A percentile compares a stretch with the other conserved stretches of the same genome.
These are phyloP conservation scores for Phytophthora pini DNA, from an alignment of 352 stramenopile species.

Conservation along the genomic window DNA sequence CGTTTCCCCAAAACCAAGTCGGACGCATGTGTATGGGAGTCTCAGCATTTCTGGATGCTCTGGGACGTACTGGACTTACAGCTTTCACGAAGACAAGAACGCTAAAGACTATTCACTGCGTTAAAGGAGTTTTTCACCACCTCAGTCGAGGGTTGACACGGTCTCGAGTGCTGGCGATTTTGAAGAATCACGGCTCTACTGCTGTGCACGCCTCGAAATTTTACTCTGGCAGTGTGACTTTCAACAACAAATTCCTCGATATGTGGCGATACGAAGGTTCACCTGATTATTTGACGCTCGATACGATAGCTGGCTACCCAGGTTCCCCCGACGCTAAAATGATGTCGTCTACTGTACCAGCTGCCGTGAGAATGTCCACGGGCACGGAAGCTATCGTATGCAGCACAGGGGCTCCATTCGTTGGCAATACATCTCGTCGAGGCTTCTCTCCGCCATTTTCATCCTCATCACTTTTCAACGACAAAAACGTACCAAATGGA, in stretches of 20 bases:
- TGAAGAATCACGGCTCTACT: constrained; percentile 69
- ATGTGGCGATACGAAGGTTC: constrained; percentile 86
- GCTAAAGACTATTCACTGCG: constrained; percentile 61
- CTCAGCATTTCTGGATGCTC: constrained; percentile 69
- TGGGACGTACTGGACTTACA: constrained; percentile 61
- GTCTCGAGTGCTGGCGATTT: constrained; percentile 67
- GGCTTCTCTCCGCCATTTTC: constrained; percentile 27
- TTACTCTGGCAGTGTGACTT: constrained; percentile 75
- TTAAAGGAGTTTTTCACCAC: constrained; percentile 84
- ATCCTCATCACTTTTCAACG: constrained; percentile 53
- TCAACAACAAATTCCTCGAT: constrained; percentile 83
- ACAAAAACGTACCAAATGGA: constrained; percentile 48
- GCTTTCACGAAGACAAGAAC: constrained; percentile 54
- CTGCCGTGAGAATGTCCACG: constrained; percentile 8
- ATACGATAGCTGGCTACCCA: constrained; percentile 31
- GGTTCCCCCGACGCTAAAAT: constrained; percentile 22
- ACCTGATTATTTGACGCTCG: constrained; percentile 71
- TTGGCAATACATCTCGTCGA: constrained; percentile 33
- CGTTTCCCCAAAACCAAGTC: constrained; percentile 56
- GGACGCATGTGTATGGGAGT: constrained; percentile 71
- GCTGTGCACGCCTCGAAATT: constrained; percentile 76
- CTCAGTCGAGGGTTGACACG: constrained; percentile 71
- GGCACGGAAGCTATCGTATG: constrained; percentile 33
- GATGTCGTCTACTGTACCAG: constrained; percentile 4
- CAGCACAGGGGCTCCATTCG: constrained; percentile 24